A percentile compares a stretch with the other conserved stretches of the same genome.
Evolutionary conservation across 768 basidiomycete genomes (phyloP).

Genomic region (Auricularia cornea): DNA sequence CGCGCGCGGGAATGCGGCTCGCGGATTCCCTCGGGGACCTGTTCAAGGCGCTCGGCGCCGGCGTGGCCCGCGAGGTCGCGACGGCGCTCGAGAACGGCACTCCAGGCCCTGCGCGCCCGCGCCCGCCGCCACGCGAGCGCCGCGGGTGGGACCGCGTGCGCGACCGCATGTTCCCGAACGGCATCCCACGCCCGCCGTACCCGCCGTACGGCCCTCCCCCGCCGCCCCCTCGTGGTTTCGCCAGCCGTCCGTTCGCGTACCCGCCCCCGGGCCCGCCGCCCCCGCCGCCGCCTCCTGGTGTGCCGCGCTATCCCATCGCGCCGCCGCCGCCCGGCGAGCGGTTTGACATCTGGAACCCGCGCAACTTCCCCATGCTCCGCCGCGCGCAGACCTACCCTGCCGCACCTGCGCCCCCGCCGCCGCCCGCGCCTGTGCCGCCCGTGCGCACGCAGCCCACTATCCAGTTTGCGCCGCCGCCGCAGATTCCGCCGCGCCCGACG

Average conservation of each 20-base stretch:
- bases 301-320: not conserved
- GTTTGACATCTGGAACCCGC: not conserved
- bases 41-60: constrained; percentile 2
- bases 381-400: not conserved
- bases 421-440: not conserved
- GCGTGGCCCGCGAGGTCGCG: not conserved
- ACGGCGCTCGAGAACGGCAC: not conserved
- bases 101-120: not conserved
- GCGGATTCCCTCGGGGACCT: constrained; percentile 2
- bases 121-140: not conserved
- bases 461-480: not conserved
- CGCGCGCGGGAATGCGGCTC: constrained; percentile 2
- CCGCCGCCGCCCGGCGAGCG: not conserved
- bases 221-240: not conserved
- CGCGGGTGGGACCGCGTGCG: not conserved
- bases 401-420: not conserved
- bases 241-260: not conserved
- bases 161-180: constrained; percentile 1
- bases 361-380: not conserved
- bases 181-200: not conserved
- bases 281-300: not conserved
- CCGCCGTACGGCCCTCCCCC: not conserved
- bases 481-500: not conserved
- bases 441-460: not conserved
- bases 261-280: constrained; percentile 2